Base-by-base conservation (phyloP, 768 basidiomycete species). In the Albatrellus ellisii region DNA sequence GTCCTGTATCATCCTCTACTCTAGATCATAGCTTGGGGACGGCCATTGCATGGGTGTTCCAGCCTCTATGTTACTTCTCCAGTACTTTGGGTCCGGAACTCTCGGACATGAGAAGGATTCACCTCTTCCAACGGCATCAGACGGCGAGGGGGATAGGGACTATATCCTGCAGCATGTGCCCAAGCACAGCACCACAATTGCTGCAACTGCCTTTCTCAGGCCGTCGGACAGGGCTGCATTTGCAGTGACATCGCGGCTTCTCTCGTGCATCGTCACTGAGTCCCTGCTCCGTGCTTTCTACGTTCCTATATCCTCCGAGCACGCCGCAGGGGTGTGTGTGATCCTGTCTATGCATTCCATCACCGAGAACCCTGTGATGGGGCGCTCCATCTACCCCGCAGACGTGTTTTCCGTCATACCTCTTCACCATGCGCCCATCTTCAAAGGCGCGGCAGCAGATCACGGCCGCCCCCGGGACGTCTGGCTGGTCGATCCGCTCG, bases 401-500 rank as follows among this genome's bases (percentile, higher is more conserved):
- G 70, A 73, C 53, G 58, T 75, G 28, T 70, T 70, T 32, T 66
- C 59, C 25, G 59, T 74, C 26, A 59, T 73, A 14, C 69, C 70
- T 4, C 55, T 76, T 20, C 68, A 62, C 21, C 59, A 65, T 46
- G 37, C 63, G 15, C 74, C 74, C 2, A 61, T 70, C 2, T 60
- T 71, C 41, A 59, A 59, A 12, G 59, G 54, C 14, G 36, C 50
- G 10, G 34, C 44, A 18, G 57, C 57, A 33, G 60, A 58, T 40
- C 60, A 68, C 46, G 70, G 68, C 15, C 53, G 54, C 10, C 51
- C n/a, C n/a, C n/a, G n/a, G n/a, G n/a, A 55, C 9, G 63, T 75
- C 26, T 69, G 66, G 24, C 63, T 75, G 15, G 56, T 73, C 8
- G 73, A 76, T 50, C 74, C 74, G 4, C 56, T 75, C n/a, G 74